These are phyloP conservation scores for Singerocomus inundabilis DNA, from an alignment of 1,284 basidiomycete genomes.

Conservation along the genomic window DNA sequence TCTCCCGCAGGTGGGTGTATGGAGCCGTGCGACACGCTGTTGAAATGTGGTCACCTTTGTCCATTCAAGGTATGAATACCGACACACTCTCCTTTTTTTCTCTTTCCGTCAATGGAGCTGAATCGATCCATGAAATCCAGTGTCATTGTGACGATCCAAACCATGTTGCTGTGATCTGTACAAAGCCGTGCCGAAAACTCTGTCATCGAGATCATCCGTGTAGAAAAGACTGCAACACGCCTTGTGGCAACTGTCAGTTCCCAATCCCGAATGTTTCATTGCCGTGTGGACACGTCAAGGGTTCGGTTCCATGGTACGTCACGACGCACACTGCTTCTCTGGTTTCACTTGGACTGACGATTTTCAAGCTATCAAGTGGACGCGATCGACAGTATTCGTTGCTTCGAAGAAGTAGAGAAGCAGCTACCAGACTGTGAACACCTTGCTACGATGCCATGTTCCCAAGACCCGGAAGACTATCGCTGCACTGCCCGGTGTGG, in stretches of 20 bases:
- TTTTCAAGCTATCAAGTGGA: slow-evolving; percentile 47
- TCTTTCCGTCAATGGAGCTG: too few species aligned
- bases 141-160: slow-evolving; percentile 66
- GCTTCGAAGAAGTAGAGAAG: slow-evolving; percentile 45
- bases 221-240: slow-evolving; percentile 47
- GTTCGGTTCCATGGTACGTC: slow-evolving; percentile 55
- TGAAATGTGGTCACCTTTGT: slow-evolving; percentile 72
- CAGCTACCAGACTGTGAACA: slow-evolving; percentile 60
- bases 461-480: slow-evolving; percentile 39
- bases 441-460: slow-evolving; percentile 44
- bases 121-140: slow-evolving; percentile 33
- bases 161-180: slow-evolving; percentile 52
- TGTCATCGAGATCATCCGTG: slow-evolving; percentile 65
- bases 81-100: too few species aligned
- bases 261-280: slow-evolving; percentile 46
- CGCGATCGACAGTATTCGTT: slow-evolving; percentile 44
- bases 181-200: slow-evolving; percentile 49
- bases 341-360: slow-evolving; percentile 4
- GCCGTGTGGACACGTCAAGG: slow-evolving; percentile 62
- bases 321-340: not conserved
- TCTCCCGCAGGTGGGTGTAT: slow-evolving; percentile 59
- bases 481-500: slow-evolving; percentile 47
- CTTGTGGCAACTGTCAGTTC: slow-evolving; percentile 60
- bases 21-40: slow-evolving; percentile 48
- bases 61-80: slow-evolving; percentile 49